Base-by-base conservation (phyloP, 176 grass and related monocot species). In the Carex myosuroides region DNA sequence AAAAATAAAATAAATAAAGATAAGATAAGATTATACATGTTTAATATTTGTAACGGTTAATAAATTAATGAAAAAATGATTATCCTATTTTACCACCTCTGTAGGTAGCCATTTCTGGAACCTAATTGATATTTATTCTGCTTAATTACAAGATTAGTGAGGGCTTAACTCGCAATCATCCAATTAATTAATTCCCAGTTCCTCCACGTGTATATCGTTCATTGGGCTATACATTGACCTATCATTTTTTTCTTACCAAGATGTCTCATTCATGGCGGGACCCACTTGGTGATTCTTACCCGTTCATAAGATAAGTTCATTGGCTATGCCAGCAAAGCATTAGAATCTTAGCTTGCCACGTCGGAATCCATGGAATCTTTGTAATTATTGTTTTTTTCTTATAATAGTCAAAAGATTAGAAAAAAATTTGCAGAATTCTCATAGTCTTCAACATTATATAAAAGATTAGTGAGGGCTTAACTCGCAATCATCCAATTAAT, bases 271-370 rank as follows among this genome's bases (percentile, higher is more conserved):
- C 61, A 68, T 1, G 17, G 61, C 0, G 55, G 80, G 59, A 46
- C 60, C 80, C 58, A 82, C 80, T 21, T 46, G 32, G 33, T 21
- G 33, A 82, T 65, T 46, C 56, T 81, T 42, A 64, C 4, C 20
- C 9, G 26, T 26, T 26, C 0, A 26, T 24, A 24, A 24, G 22
- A 0, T 26, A 26, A 26, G 3, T 64, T 13, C n/a, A 64, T 82
- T 82, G 80, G 35, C 52, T 66, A 50, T 82, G 80, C 80, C 80
- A 82, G n/a, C 80, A 66, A 41, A 82, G 80, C 60, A 29, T 26
- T 53, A 29, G 80, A 65, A 82, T 82, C 80, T 82, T 6, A 44
- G 6, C 6, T 82, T 82, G 35, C 60, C 35, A 46, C 12, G 59
- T 80, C 6, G 62, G 59, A 82, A 82, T 82, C 60, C 32, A 11